phyloP scores from a whole-genome alignment of 306 rosid genomes.

The Vigna mungo region DNA sequence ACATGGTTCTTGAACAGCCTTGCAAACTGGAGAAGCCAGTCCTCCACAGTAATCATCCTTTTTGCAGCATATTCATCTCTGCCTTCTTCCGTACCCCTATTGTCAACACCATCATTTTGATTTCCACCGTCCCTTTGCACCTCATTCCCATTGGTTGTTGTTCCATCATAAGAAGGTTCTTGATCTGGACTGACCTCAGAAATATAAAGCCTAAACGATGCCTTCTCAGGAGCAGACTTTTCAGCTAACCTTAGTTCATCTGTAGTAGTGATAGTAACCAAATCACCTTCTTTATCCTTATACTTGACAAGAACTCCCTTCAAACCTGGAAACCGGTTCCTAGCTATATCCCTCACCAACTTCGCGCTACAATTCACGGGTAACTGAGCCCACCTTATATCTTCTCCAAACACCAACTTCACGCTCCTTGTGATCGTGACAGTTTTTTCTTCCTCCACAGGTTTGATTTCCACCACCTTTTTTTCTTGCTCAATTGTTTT shows the following conservation, averaged over 20 bases:
- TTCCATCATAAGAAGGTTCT: slow-evolving; percentile 29
- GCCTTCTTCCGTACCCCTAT: not conserved
- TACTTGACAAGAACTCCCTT: slow-evolving; percentile 31
- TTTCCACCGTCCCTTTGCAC: not conserved
- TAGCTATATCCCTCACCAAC: slow-evolving; percentile 31
- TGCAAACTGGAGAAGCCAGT: slow-evolving; percentile 32
- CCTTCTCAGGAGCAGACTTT: not conserved
- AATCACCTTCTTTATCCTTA: slow-evolving; percentile 34
- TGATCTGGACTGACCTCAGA: slow-evolving; percentile 7
- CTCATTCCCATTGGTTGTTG: not conserved
- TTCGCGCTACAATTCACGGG: slow-evolving; percentile 21
- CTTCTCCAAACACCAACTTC: slow-evolving; percentile 12
- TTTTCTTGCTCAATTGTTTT: not conserved
- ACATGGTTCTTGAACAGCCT: slow-evolving; percentile 38
- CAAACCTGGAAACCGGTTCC: slow-evolving; percentile 9
- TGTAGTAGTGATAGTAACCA: slow-evolving; percentile 19
- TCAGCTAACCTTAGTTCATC: slow-evolving; percentile 22
- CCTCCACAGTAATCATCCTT: slow-evolving; percentile 28
- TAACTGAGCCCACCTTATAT: slow-evolving; percentile 27
- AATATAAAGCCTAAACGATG: slow-evolving; percentile 16
- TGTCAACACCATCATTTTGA: slow-evolving; percentile 3
- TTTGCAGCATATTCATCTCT: not conserved
- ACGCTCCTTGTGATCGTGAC: not conserved
- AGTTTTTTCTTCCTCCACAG: not conserved
- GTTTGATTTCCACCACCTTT: not conserved